Percentiles rank a stretch among this genome's conserved stretches.
These are phyloP conservation scores for Blastobotrys niveus DNA, from an alignment of 1,139 yeast species.

Conservation along the genomic window DNA sequence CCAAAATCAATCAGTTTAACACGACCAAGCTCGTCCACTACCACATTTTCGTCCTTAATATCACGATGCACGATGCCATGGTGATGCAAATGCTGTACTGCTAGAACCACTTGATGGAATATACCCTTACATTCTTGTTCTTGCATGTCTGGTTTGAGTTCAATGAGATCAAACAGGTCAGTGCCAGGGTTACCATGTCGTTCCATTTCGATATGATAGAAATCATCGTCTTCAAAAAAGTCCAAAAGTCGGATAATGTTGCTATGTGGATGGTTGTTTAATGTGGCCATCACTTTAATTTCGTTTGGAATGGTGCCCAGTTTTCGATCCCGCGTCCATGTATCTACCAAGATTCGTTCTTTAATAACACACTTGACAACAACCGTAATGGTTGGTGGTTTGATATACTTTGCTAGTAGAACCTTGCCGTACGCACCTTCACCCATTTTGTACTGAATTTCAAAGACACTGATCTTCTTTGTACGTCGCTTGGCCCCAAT, in stretches of 20 bases:
- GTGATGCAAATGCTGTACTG: conserved; percentile 72
- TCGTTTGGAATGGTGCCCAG: conserved; percentile 93
- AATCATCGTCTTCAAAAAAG: conserved; percentile 84
- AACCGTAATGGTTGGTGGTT: conserved; percentile 56
- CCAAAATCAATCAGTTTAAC: conserved; percentile 93
- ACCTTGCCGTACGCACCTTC: conserved; percentile 97
- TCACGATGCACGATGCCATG: conserved; percentile 91
- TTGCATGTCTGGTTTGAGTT: conserved; percentile 69
- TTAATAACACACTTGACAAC: conserved; percentile 87
- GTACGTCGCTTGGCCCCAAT: conserved; percentile 37
- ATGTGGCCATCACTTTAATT: conserved; percentile 81
- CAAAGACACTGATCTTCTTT: conserved; percentile 66
- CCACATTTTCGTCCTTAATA: conserved; percentile 89
- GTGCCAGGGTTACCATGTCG: conserved; percentile 86
- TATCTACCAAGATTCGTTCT: conserved; percentile 87
- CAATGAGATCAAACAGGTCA: conserved; percentile 87
- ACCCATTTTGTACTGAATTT: conserved; percentile 72
- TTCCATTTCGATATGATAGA: conserved; percentile 85
- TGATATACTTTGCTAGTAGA: conserved; percentile 64
- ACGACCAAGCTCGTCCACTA: conserved; percentile 51
- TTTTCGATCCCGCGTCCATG: conserved; percentile 91
- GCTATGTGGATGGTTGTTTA: conserved; percentile 53
- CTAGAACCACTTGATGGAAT: conserved; percentile 72
- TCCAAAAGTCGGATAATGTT: conserved; percentile 80
- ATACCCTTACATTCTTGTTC: conserved; percentile 72